Evolutionary conservation across 83 land plant genomes (phyloP).

Genomic region (Thuja plicata): DNA sequence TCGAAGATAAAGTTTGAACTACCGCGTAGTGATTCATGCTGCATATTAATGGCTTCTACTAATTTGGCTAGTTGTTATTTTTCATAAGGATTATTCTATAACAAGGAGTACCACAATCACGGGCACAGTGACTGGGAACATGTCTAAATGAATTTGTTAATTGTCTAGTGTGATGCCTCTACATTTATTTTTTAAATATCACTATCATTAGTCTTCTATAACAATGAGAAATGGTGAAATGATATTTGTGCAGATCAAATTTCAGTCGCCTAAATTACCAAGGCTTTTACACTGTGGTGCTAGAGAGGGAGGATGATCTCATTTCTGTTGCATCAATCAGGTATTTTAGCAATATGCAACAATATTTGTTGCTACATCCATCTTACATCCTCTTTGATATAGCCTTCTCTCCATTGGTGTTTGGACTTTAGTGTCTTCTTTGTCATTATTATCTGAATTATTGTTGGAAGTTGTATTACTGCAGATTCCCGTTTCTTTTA

Average conservation of each 20-base stretch:
- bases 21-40: not conserved
- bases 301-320: constrained; percentile 87
- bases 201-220: not conserved
- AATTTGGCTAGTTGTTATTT: not conserved
- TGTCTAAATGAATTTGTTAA: not conserved
- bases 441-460: not conserved
- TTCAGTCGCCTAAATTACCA: constrained; percentile 74
- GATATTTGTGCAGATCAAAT: constrained; percentile 57
- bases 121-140: not conserved
- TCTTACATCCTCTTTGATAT: not conserved
- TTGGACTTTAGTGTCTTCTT: not conserved
- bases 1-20: not conserved
- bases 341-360: constrained; percentile 27
- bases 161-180: not conserved
- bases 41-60: not conserved
- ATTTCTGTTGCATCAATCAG: constrained; percentile 92
- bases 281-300: constrained; percentile 82
- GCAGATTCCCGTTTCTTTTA: not conserved
- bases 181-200: not conserved
- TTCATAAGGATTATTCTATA: not conserved
- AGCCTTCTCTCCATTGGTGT: not conserved
- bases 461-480: not conserved
- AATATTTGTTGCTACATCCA: not conserved
- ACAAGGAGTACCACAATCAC: not conserved
- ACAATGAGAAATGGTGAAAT: constrained; percentile 1